Conservation (phyloP, 192 early-diverging fungal genomes). For the Chytriomyces sp. region DNA sequence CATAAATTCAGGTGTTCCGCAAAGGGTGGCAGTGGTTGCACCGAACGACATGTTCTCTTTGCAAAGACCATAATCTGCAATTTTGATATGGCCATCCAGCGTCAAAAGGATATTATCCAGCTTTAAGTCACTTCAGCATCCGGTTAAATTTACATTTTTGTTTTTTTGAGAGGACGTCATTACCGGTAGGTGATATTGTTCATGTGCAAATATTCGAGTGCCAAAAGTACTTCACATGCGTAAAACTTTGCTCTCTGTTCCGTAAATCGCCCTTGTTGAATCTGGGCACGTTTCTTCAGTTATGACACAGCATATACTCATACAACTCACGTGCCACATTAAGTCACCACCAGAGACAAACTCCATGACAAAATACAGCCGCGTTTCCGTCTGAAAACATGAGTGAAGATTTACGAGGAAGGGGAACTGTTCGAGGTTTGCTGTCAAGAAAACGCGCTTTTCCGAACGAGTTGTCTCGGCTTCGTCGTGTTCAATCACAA, state of each 20-base stretch:
- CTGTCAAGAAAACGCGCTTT: conserved; percentile 91
- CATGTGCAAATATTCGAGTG: conserved; percentile 94
- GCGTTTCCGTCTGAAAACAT: too few relatives aligned
- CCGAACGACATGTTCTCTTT: conserved; percentile 94
- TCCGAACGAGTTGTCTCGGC: conserved; percentile 91
- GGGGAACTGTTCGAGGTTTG: conserved; percentile 88
- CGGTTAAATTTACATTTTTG: conserved; percentile 12
- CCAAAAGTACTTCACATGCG: conserved; percentile 92
- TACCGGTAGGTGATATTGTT: conserved; percentile 89
- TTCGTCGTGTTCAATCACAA: conserved; percentile 98
- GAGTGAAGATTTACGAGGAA: too few relatives aligned
- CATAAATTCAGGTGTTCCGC: conserved; percentile 99
- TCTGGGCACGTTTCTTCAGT: too few relatives aligned
- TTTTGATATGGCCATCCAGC: conserved; percentile 93
- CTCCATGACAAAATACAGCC: too few relatives aligned
- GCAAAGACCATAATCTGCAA: conserved; percentile 98
- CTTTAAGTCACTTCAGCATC: conserved; percentile 80
- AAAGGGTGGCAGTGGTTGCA: conserved; percentile 88
- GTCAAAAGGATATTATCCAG: conserved; percentile 95
- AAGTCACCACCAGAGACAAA: conserved; percentile 96
- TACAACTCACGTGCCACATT: conserved; percentile 98
- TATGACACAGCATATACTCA: conserved; percentile 98
- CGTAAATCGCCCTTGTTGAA: conserved; percentile 86
- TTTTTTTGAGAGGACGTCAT: too few relatives aligned
- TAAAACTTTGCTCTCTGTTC: conserved; percentile 95